Percentiles rank a stretch among this genome's conserved stretches.
Evolutionary conservation across 2,329 filamentous ascomycete genomes (phyloP).

Genomic region (Nigrospora oryzae): DNA sequence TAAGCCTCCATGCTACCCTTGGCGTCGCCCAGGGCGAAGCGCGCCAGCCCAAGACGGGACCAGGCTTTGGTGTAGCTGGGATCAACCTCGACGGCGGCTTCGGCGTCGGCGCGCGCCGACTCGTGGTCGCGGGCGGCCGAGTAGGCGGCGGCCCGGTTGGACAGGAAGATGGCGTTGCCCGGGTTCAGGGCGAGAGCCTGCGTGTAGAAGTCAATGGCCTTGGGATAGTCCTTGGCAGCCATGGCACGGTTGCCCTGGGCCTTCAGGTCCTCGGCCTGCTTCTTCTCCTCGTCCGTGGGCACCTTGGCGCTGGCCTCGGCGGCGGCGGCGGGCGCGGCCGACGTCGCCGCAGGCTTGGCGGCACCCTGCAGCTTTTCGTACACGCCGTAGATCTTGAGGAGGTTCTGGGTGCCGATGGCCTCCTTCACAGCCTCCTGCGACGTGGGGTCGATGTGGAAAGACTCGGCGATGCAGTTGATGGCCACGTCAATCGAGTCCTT

Average conservation of each 20-base stretch:
- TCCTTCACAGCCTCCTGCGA: conserved; percentile 65
- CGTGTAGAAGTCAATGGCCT: conserved; percentile 80
- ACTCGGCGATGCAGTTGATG: conserved; percentile 86
- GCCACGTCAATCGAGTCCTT: conserved; percentile 91
- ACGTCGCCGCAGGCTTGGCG: conserved; percentile 24
- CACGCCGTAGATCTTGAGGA: conserved; percentile 86
- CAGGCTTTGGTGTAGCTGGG: conserved; percentile 96
- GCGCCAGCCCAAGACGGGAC: conserved; percentile 84
- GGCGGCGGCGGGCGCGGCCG: conserved; percentile 30
- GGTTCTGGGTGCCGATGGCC: conserved; percentile 77
- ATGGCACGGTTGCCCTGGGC: conserved; percentile 88
- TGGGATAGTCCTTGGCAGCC: conserved; percentile 81
- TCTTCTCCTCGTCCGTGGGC: conserved; percentile 52
- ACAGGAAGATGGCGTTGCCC: conserved; percentile 90
- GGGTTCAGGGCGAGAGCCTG: conserved; percentile 76
- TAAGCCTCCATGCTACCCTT: conserved; percentile 94
- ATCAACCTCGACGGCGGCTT: conserved; percentile 80
- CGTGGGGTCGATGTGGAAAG: conserved; percentile 86
- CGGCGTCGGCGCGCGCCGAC: conserved; percentile 77
- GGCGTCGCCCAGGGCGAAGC: conserved; percentile 85
- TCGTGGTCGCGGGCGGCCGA: conserved; percentile 78
- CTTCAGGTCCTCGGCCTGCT: conserved; percentile 83
- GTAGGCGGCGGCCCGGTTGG: conserved; percentile 92
- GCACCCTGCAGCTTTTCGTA: conserved; percentile 85
- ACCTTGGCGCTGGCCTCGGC: conserved; percentile 18